phyloP scores from a whole-genome alignment of 306 rosid species.

The Herpetospermum pedunculosum region DNA sequence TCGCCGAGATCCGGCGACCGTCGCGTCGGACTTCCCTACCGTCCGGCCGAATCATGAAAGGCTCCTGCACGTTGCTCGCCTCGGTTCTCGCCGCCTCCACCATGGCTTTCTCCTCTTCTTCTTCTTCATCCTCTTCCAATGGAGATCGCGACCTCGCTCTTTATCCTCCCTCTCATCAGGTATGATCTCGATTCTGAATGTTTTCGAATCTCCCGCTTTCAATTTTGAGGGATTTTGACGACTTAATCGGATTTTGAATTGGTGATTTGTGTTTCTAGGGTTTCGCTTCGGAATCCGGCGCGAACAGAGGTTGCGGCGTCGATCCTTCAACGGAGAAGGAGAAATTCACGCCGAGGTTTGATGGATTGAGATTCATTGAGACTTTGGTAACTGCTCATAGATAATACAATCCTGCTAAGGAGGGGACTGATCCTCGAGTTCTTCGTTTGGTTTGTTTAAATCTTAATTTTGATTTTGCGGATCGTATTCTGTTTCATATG shows the following conservation, averaged over 20 bases:
- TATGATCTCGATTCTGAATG: not conserved
- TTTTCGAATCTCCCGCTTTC: not conserved
- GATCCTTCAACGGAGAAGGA: slow-evolving; percentile 23
- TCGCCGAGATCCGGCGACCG: slow-evolving; percentile 28
- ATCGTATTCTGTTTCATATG: not conserved
- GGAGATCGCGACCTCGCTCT: slow-evolving; percentile 12
- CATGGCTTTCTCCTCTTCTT: slow-evolving; percentile 26
- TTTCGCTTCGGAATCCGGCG: not conserved
- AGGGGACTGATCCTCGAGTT: not conserved
- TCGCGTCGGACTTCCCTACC: slow-evolving; percentile 31
- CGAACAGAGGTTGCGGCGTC: not conserved
- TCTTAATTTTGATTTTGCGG: too few relatives aligned
- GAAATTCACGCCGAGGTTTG: slow-evolving; percentile 79
- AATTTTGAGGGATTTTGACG: not conserved
- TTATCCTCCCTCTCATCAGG: slow-evolving; percentile 17
- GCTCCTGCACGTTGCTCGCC: slow-evolving; percentile 32
- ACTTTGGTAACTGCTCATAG: slow-evolving; percentile 90
- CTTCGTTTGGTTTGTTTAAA: not conserved
- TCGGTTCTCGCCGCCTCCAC: slow-evolving; percentile 44
- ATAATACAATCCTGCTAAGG: slow-evolving; percentile 12
- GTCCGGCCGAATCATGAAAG: slow-evolving; percentile 21
- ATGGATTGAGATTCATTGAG: slow-evolving; percentile 84
- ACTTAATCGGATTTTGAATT: not conserved
- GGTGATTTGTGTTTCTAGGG: slow-evolving; percentile 8
- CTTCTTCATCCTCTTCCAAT: not conserved